Base-by-base conservation (phyloP, 805 yeast genomes). In the Yamadazyma scolyti region DNA sequence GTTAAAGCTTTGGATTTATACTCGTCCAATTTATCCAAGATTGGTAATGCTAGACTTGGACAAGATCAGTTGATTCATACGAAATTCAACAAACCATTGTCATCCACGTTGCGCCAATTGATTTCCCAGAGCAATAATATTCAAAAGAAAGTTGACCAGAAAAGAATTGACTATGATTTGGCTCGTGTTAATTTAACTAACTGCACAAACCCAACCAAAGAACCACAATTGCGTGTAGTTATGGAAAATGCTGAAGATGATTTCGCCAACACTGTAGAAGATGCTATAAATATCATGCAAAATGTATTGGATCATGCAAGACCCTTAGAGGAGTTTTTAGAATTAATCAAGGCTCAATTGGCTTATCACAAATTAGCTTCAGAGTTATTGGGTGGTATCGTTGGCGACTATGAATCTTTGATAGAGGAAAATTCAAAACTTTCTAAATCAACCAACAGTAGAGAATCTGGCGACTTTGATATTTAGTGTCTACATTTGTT, bases 171-270 rank as follows among this genome's bases (percentile, higher is more conserved):
- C 46, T 82, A 86, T 42, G 96, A 86, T 54, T 78, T 87, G 42
- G 83, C 90, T 30, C 73, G 93, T 62, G 43, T 54, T 20, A 58
- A 52, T 31, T 58, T 66, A 43, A 50, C 67, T 24, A 53, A 47
- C 36, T 61, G 70, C 46, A 42, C 64, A 6, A 63, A 64, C 39
- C 66, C 71, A 4, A 46, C 59, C 20, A 78, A 78, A 58, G 82
- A 81, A 51, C 86, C 89, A 11, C 78, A 78, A 29, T 72, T 82
- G 38, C 71, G 89, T 48, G 82, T 79, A 29, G 74, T 77, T 42
- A 79, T 86, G 73, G 95, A 86, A 58, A 75, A 79, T 39, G 78
- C 86, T 30, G 96, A 86, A 62, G 96, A 86, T 50, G 89, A 82
- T 50, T 86, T 86, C 56, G 95, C 93, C 27, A 85, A 83, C 45